Evolutionary conservation across 345 rosid species (phyloP).

Genomic region (Sonneratia caseolaris): DNA sequence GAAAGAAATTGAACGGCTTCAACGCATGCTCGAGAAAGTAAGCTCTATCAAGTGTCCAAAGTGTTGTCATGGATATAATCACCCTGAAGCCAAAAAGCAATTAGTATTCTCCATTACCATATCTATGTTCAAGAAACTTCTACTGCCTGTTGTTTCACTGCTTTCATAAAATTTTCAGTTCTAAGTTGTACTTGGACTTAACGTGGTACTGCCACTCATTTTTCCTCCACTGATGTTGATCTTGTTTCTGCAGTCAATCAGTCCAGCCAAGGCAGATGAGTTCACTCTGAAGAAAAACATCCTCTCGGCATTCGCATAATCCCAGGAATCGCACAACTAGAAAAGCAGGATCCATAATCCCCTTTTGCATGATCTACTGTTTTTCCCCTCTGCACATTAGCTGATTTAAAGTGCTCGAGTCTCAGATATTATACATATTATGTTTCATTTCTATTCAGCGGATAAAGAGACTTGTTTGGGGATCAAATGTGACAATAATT

Average conservation of each 20-base stretch:
- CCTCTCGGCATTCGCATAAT: constrained; percentile 23
- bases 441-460: not conserved
- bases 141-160: not conserved
- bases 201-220: not conserved
- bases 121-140: not conserved
- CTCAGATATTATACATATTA: not conserved
- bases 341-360: not conserved
- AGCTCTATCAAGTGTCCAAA: not conserved
- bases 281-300: constrained; percentile 76
- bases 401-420: not conserved
- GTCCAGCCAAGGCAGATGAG: constrained; percentile 76
- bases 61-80: not conserved
- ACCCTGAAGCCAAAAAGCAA: not conserved
- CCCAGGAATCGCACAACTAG: not conserved
- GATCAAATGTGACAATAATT: not conserved
- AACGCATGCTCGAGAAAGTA: constrained; percentile 82
- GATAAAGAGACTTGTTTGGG: not conserved
- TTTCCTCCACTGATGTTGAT: not conserved
- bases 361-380: not conserved
- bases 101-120: not conserved
- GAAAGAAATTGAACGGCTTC: constrained; percentile 74
- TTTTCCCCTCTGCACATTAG: not conserved
- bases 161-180: not conserved
- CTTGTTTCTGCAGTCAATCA: constrained; percentile 56
- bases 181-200: not conserved